These are phyloP conservation scores for Aspergillus transmontanensis DNA, from an alignment of 2,329 filamentous ascomycete species.

Conservation along the genomic window DNA sequence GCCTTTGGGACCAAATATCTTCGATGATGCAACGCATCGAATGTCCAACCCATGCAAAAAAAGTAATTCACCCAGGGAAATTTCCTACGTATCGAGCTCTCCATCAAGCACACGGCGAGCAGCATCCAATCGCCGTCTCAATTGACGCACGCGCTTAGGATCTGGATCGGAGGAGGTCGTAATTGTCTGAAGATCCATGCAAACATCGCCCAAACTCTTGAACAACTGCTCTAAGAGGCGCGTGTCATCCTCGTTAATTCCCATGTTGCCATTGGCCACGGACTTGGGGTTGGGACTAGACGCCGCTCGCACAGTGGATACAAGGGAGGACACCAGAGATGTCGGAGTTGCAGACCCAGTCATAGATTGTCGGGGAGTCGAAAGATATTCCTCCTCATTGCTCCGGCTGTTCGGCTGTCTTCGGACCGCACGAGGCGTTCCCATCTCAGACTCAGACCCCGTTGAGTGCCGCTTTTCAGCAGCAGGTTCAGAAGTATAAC, in stretches of 20 bases:
- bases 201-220: constrained; percentile 52
- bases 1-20: neutral
- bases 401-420: constrained; percentile 11
- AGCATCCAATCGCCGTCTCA: constrained; percentile 72
- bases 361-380: constrained; percentile 31
- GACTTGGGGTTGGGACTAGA: constrained; percentile 30
- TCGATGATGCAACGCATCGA: neutral
- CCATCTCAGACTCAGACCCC: constrained; percentile 22
- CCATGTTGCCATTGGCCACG: constrained; percentile 20
- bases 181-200: constrained; percentile 51
- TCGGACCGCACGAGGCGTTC: constrained; percentile 29
- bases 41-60: constrained; percentile 2
- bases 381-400: constrained; percentile 18
- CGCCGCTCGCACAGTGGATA: constrained; percentile 42
- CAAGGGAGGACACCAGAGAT: constrained; percentile 35
- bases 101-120: constrained; percentile 75
- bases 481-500: constrained; percentile 18
- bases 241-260: constrained; percentile 57
- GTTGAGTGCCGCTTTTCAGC: constrained; percentile 15
- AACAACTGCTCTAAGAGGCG: constrained; percentile 59
- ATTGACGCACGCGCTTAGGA: constrained; percentile 60
- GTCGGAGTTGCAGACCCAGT: constrained; percentile 35
- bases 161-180: constrained; percentile 56
- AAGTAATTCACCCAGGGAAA: neutral
- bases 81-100: constrained; percentile 45